These are phyloP conservation scores for Epichloe sp. DNA, from an alignment of 2,329 filamentous ascomycete genomes.

Conservation along the genomic window DNA sequence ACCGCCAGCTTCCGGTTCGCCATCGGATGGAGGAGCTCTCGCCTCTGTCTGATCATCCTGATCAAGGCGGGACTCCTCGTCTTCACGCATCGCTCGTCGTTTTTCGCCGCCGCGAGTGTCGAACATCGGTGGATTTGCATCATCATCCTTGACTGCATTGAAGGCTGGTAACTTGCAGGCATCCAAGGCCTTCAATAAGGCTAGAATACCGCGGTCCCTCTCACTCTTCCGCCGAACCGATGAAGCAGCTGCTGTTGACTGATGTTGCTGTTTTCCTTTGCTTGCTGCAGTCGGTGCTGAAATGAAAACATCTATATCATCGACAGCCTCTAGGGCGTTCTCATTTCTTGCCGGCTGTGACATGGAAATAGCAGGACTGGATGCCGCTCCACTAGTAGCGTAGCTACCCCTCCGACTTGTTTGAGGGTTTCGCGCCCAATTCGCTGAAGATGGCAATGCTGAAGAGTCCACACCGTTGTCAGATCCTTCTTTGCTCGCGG, in stretches of 20 bases:
- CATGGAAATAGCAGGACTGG: constrained; percentile 64
- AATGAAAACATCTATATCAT: constrained; percentile 17
- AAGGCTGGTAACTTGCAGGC: constrained; percentile 20
- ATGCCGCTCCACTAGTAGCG: constrained; percentile 66
- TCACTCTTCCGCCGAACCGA: constrained; percentile 7
- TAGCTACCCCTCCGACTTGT: constrained; percentile 62
- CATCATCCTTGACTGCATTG: constrained; percentile 8
- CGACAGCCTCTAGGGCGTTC: constrained; percentile 30
- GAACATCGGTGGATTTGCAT: constrained; percentile 55
- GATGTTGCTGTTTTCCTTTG: constrained; percentile 9
- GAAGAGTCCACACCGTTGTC: constrained; percentile 65
- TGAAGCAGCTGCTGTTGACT: neutral
- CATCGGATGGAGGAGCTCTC: constrained; percentile 43
- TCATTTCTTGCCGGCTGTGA: constrained; percentile 42
- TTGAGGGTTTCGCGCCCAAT: constrained; percentile 68
- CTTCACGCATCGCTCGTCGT: constrained; percentile 63
- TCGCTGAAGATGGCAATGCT: constrained; percentile 85
- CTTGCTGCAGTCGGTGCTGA: constrained; percentile 11
- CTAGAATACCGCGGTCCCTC: constrained; percentile 15
- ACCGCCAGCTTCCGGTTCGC: constrained; percentile 64
- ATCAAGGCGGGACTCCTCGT: constrained; percentile 45
- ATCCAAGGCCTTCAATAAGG: constrained; percentile 24
- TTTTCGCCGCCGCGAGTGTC: constrained; percentile 73
- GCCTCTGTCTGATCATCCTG: constrained; percentile 34
- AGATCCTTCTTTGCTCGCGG: constrained; percentile 65